Evolutionary conservation across 2,329 filamentous ascomycete species (phyloP).

Genomic region (Ceratocystis alfenasii): DNA sequence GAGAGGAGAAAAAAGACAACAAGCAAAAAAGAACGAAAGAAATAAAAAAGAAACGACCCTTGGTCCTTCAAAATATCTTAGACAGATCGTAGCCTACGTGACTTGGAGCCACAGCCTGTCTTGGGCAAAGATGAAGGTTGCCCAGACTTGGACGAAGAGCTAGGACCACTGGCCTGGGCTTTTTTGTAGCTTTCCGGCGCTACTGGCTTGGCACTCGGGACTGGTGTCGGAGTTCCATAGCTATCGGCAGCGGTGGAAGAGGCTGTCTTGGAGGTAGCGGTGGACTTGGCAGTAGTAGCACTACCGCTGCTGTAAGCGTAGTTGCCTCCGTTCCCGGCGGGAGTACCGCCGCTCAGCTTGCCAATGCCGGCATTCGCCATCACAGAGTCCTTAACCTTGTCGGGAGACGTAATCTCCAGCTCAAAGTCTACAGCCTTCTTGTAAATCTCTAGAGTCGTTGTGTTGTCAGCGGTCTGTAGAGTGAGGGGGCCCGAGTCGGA

Average conservation of each 20-base stretch:
- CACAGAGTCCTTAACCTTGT: conserved; percentile 21
- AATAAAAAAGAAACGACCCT: background rate
- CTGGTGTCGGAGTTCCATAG: background rate
- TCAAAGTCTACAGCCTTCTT: conserved; percentile 24
- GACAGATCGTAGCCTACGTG: background rate
- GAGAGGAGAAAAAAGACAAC: background rate
- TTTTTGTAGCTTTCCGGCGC: background rate
- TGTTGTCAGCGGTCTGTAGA: conserved; percentile 21
- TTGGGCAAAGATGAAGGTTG: background rate
- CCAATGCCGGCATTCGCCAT: conserved; percentile 26
- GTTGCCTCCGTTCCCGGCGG: background rate
- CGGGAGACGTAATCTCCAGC: conserved; percentile 24
- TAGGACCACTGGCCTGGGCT: background rate
- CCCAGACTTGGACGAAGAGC: background rate
- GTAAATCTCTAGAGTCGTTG: conserved; percentile 23
- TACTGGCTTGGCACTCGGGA: background rate
- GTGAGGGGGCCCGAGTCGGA: conserved; percentile 22
- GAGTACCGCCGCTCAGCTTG: conserved; percentile 15
- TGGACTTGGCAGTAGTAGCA: background rate
- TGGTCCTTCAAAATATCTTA: background rate
- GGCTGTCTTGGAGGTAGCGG: background rate
- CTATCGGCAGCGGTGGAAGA: background rate
- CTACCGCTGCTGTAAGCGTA: background rate
- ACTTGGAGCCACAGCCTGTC: background rate
- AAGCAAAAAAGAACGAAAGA: background rate